These are phyloP conservation scores for Ottelia alismoides DNA, from an alignment of 106 monocot species.

Conservation along the genomic window DNA sequence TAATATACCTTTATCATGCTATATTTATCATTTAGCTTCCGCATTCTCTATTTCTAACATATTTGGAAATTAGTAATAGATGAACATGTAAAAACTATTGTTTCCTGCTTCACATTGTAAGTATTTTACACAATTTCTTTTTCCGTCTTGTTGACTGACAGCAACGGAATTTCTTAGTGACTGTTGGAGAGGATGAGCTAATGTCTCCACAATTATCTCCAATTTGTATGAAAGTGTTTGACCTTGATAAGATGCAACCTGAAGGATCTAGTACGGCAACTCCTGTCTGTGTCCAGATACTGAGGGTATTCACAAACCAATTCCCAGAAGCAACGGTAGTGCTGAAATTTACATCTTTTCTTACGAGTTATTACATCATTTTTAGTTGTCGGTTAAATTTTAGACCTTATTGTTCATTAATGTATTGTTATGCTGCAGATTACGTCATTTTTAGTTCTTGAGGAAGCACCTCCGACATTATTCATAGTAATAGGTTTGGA, in stretches of 20 bases:
- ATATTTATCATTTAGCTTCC: too few relatives aligned
- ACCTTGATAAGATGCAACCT: conserved; percentile 87
- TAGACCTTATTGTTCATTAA: too few relatives aligned
- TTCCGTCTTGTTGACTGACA: conserved; percentile 21
- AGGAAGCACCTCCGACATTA: conserved; percentile 89
- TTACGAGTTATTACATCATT: too few relatives aligned
- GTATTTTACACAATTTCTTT: too few relatives aligned
- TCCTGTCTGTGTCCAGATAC: conserved; percentile 82
- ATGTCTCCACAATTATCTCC: conserved; percentile 46
- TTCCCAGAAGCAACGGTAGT: conserved; percentile 78
- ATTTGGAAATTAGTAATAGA: too few relatives aligned
- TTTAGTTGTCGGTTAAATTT: too few relatives aligned
- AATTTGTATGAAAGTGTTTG: conserved; percentile 78
- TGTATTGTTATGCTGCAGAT: conserved; percentile 60
- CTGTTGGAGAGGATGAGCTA: conserved; percentile 89
- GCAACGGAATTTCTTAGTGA: conserved; percentile 87
- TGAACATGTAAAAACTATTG: too few relatives aligned
- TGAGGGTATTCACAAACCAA: conserved; percentile 81
- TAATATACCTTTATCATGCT: too few relatives aligned
- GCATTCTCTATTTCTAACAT: too few relatives aligned
- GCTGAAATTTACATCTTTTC: too few relatives aligned
- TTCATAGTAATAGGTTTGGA: conserved; percentile 76
- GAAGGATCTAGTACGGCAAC: conserved; percentile 73
- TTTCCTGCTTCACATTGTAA: too few relatives aligned
- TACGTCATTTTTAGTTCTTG: conserved; percentile 86